Percentiles rank a stretch among this genome's conserved stretches.
Conservation (phyloP, 169 alveolate species). For the Plasmodium malariae region DNA sequence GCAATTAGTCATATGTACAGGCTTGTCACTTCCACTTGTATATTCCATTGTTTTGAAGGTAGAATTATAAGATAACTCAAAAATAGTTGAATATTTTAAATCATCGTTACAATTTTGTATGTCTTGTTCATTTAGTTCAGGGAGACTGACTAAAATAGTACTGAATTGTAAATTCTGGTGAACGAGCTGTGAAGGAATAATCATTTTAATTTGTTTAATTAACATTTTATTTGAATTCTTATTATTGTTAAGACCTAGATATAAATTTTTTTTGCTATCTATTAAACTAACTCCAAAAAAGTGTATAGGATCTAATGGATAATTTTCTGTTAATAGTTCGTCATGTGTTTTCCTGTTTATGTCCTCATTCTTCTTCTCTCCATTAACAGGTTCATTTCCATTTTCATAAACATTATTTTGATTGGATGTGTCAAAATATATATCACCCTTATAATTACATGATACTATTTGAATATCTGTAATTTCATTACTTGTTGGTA, state of each 20-base stretch:
- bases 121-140: conserved; percentile 31
- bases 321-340: neutral
- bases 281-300: conserved; percentile 34
- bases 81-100: conserved; percentile 26
- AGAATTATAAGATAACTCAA: conserved; percentile 23
- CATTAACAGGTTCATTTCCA: neutral
- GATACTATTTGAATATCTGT: conserved; percentile 40
- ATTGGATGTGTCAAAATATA: conserved; percentile 20
- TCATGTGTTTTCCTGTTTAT: neutral
- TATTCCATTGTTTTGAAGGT: neutral
- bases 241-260: conserved; percentile 26
- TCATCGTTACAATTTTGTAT: neutral
- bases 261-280: conserved; percentile 27
- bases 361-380: neutral
- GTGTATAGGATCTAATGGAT: conserved; percentile 12
- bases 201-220: conserved; percentile 32
- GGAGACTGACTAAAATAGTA: conserved; percentile 38
- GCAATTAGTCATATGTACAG: too few species aligned
- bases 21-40: too few species aligned
- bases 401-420: neutral
- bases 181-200: conserved; percentile 5
- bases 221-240: neutral
- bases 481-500: conserved; percentile 50
- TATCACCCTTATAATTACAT: conserved; percentile 47
- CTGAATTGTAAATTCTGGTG: conserved; percentile 11